These are phyloP conservation scores for Elaphomyces granulatus DNA, from an alignment of 495 filamentous ascomycete genomes.

Conservation along the genomic window DNA sequence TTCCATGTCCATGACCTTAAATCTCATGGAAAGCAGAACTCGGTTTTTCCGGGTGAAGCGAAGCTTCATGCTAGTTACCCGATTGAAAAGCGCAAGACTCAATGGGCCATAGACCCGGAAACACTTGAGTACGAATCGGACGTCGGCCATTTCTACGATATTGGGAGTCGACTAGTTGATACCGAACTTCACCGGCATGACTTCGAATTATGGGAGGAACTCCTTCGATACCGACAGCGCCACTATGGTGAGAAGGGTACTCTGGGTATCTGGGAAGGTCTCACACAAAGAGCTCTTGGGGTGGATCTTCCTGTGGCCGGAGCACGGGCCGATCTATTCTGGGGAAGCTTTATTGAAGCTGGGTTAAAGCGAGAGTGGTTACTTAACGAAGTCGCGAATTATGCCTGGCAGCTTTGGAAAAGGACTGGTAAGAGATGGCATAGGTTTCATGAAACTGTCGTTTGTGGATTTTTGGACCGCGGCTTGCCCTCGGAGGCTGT, in stretches of 20 bases:
- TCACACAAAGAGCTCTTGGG: conserved; percentile 32
- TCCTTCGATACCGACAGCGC: conserved; percentile 45
- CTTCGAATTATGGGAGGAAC: conserved; percentile 47
- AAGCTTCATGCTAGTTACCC: neutral
- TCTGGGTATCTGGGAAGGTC: conserved; percentile 44
- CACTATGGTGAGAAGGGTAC: conserved; percentile 46
- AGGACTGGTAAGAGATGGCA: conserved; percentile 29
- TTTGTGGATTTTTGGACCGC: conserved; percentile 31
- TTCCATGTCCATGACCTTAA: conserved; percentile 5
- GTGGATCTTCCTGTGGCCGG: conserved; percentile 34
- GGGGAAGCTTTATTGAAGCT: conserved; percentile 39
- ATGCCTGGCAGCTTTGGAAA: conserved; percentile 39
- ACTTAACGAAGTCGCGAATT: conserved; percentile 35
- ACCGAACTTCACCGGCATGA: conserved; percentile 32
- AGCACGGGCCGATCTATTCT: conserved; percentile 37
- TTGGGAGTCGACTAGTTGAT: conserved; percentile 39
- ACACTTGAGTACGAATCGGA: conserved; percentile 39
- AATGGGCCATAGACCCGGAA: conserved; percentile 11
- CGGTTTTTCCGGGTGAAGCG: neutral
- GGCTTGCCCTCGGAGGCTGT: conserved; percentile 24
- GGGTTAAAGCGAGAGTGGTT: conserved; percentile 33
- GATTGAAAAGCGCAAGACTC: neutral
- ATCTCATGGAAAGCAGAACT: neutral
- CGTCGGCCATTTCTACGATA: conserved; percentile 25
- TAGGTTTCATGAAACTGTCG: conserved; percentile 33